Percentiles rank a stretch among this genome's conserved stretches.
Conservation (phyloP, 352 stramenopile species). For the Phytophthora idaei region DNA sequence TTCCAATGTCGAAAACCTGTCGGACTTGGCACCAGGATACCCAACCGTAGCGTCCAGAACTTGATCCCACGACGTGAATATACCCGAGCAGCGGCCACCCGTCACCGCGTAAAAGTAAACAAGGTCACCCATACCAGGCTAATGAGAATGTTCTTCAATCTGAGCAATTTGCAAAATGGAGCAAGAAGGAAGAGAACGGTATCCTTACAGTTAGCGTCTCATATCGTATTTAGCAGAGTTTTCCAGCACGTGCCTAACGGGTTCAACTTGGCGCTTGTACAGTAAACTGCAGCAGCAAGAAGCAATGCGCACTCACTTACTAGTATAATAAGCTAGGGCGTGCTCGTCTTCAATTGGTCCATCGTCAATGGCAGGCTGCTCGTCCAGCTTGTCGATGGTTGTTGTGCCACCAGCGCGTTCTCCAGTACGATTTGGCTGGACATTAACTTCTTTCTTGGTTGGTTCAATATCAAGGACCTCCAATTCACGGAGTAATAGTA, state of each 20-base stretch:
- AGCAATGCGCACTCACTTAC: too few relatives aligned
- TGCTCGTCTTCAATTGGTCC: too few relatives aligned
- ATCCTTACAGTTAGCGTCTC: neutral
- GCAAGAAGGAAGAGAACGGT: neutral
- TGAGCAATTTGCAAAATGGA: slow-evolving; percentile 1
- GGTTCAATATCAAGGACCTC: too few relatives aligned
- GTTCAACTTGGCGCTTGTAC: neutral
- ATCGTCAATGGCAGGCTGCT: too few relatives aligned
- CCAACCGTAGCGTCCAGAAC: slow-evolving; percentile 12
- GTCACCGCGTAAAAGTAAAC: slow-evolving; percentile 28
- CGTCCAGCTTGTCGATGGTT: too few relatives aligned
- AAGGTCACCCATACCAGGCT: neutral
- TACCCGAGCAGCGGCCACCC: slow-evolving; percentile 13
- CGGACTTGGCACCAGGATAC: slow-evolving; percentile 43
- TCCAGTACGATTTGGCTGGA: too few relatives aligned
- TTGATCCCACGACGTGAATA: slow-evolving; percentile 26
- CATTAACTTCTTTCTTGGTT: too few relatives aligned
- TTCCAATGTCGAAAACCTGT: slow-evolving; percentile 53
- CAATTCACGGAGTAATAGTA: too few relatives aligned
- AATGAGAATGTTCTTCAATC: neutral
- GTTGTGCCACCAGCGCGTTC: too few relatives aligned
- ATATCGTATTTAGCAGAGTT: neutral
- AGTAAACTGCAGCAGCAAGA: too few relatives aligned
- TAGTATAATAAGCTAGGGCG: too few relatives aligned
- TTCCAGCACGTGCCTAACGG: neutral